These are phyloP conservation scores for Chlorella sp. DNA, from an alignment of 139 green algal genomes.

Conservation along the genomic window DNA sequence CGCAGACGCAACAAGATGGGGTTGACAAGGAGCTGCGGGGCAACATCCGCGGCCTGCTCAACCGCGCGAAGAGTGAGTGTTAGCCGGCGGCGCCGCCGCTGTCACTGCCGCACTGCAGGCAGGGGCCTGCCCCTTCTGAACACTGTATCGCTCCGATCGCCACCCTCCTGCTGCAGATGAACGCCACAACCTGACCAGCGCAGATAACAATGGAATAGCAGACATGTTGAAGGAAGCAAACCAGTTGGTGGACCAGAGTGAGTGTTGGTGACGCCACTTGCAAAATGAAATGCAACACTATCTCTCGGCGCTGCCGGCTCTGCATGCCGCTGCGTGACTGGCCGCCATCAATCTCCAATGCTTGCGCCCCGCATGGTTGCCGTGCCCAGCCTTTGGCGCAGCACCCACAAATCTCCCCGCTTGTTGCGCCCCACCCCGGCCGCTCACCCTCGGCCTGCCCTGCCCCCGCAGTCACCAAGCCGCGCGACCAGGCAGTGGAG, in stretches of 20 bases:
- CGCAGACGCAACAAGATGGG: background rate
- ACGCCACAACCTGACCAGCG: constrained; percentile 22
- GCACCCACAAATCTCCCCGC: background rate
- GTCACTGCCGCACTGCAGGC: background rate
- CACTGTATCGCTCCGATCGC: too few species aligned
- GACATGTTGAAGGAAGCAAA: constrained; percentile 16
- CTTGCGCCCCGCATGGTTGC: background rate
- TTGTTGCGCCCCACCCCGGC: background rate
- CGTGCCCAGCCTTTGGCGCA: background rate
- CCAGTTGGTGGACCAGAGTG: constrained; percentile 20
- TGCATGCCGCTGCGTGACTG: background rate
- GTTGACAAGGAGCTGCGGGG: constrained; percentile 23
- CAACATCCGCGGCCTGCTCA: constrained; percentile 1
- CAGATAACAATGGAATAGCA: constrained; percentile 26
- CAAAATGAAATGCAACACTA: background rate
- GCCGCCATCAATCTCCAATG: too few species aligned
- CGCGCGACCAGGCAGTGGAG: constrained; percentile 67
- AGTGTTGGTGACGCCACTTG: background rate
- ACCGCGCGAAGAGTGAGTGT: constrained; percentile 21
- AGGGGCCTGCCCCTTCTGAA: too few species aligned
- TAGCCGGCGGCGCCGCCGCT: background rate
- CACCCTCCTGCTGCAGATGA: constrained; percentile 1
- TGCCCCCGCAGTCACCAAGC: constrained; percentile 40
- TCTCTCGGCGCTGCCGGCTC: background rate
- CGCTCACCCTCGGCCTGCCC: background rate